Percentiles rank a stretch among this genome's conserved stretches.
Evolutionary conservation across 805 yeast genomes (phyloP).

Genomic region (Metschnikowia gruessii): DNA sequence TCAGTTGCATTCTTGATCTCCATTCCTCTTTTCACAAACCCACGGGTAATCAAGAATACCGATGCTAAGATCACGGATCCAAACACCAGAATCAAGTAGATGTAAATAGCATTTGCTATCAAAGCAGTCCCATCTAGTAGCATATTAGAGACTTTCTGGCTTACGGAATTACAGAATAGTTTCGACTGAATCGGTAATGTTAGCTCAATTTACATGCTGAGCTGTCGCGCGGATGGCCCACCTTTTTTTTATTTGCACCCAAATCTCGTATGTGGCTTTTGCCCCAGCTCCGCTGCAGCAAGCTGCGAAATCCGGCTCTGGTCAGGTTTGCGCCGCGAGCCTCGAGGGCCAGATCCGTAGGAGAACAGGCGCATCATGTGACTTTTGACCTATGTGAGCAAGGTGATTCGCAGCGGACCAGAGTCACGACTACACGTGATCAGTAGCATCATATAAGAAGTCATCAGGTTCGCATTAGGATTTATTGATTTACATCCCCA

Average conservation of each 20-base stretch:
- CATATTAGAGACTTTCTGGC: slow-evolving; percentile 7
- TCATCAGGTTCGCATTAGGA: too few species aligned
- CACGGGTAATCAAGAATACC: slow-evolving; percentile 6
- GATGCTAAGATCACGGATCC: slow-evolving; percentile 11
- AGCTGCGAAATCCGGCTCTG: background rate
- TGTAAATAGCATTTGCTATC: slow-evolving; percentile 16
- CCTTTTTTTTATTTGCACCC: slow-evolving; percentile 3
- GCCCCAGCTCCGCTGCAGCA: background rate
- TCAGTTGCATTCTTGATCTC: background rate
- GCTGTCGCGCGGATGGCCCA: background rate
- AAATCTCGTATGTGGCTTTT: background rate
- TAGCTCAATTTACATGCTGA: background rate
- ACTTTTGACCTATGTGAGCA: background rate
- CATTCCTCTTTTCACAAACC: slow-evolving; percentile 11
- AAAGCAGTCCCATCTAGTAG: slow-evolving; percentile 14
- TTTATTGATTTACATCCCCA: too few species aligned
- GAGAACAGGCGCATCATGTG: background rate
- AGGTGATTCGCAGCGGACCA: background rate
- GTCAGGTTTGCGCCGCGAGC: background rate
- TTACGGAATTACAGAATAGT: background rate
- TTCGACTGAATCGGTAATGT: background rate
- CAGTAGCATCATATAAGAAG: background rate
- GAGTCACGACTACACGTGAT: background rate
- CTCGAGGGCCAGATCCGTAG: background rate
- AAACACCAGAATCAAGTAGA: slow-evolving; percentile 12